These are phyloP conservation scores for Solanum hybrid DNA, from an alignment of 305 asterid genomes.

Conservation along the genomic window DNA sequence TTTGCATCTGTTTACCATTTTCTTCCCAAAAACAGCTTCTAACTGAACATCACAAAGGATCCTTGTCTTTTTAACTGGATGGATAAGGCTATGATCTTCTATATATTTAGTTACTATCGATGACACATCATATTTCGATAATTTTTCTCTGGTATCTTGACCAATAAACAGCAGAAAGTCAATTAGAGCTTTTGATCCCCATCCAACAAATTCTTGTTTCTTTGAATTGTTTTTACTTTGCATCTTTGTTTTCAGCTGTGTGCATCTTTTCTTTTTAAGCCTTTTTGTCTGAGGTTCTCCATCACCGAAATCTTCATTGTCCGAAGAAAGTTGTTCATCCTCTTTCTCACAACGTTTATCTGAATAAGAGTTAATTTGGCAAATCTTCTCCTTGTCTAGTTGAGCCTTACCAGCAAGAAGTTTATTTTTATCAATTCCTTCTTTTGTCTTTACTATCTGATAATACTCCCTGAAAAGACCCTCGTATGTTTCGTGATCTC, in stretches of 20 bases:
- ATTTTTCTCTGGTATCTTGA: constrained; percentile 29
- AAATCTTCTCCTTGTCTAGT: constrained; percentile 13
- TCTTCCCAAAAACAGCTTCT: constrained; percentile 40
- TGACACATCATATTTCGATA: constrained; percentile 50
- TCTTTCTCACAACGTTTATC: constrained; percentile 21
- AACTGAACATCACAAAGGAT: constrained; percentile 47
- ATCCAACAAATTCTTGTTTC: constrained; percentile 45
- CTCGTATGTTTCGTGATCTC: constrained; percentile 52
- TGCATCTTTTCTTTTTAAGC: not conserved
- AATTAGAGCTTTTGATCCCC: constrained; percentile 70
- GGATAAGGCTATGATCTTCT: constrained; percentile 36
- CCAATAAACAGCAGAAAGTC: constrained; percentile 5
- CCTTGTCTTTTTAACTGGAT: constrained; percentile 41
- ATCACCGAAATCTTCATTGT: not conserved
- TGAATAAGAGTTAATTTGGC: constrained; percentile 18
- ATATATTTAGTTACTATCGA: constrained; percentile 39
- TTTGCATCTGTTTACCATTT: constrained; percentile 21
- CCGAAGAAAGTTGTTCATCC: constrained; percentile 11
- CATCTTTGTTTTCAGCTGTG: not conserved
- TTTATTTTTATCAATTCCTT: constrained; percentile 30
- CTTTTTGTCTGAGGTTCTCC: not conserved
- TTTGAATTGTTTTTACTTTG: constrained; percentile 6
- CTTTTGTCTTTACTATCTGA: constrained; percentile 30
- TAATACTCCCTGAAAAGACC: constrained; percentile 73
- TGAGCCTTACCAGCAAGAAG: constrained; percentile 35